These are phyloP conservation scores for Citrus medica DNA, from an alignment of 345 rosid species.

Conservation along the genomic window DNA sequence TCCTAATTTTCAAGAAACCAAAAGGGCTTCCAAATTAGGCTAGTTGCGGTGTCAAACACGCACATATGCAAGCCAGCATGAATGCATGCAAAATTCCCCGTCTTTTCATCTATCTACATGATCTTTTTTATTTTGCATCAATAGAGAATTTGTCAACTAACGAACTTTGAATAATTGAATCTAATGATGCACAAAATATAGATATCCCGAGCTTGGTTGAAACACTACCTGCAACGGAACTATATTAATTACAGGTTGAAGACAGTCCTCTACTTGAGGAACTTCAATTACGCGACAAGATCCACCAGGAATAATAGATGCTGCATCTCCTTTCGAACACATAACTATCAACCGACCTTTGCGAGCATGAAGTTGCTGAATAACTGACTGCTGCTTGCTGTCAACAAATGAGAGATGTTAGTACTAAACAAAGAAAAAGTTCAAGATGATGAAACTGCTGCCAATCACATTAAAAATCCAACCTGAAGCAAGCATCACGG, in stretches of 20 bases:
- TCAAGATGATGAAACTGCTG: neutral
- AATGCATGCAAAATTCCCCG: neutral
- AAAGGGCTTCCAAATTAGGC: neutral
- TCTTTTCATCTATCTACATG: neutral
- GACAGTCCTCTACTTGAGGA: conserved; percentile 91
- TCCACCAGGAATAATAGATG: conserved; percentile 68
- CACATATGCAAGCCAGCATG: neutral
- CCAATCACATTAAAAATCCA: neutral
- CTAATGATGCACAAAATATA: neutral
- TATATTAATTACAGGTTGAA: conserved; percentile 83
- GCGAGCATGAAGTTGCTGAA: conserved; percentile 92
- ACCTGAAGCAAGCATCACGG: conserved; percentile 88
- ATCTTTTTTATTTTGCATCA: neutral
- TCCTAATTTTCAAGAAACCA: neutral
- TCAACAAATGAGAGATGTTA: conserved; percentile 13
- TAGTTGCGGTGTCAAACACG: neutral
- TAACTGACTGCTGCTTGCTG: conserved; percentile 93
- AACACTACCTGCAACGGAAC: conserved; percentile 78
- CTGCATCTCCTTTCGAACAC: conserved; percentile 82
- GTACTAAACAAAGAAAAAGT: neutral
- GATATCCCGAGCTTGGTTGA: neutral
- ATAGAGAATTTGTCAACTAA: neutral
- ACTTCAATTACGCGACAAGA: conserved; percentile 77
- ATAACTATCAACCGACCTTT: conserved; percentile 81
- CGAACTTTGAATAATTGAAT: neutral